Evolutionary conservation across 192 early-diverging fungal species (phyloP).

Genomic region (Coemansia sp.): DNA sequence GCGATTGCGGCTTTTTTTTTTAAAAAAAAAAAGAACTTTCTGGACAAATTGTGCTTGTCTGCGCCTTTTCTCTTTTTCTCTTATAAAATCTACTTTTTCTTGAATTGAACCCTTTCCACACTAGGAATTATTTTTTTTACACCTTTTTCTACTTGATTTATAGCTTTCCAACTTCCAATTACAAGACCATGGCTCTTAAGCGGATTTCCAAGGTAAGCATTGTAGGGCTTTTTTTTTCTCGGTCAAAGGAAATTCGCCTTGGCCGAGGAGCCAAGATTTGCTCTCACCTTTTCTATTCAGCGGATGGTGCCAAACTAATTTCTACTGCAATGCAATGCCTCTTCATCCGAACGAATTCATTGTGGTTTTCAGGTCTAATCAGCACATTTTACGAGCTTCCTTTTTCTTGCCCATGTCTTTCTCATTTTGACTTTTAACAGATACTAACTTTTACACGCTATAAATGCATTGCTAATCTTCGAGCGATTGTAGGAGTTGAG

Average conservation of each 20-base stretch:
- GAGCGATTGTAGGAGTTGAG: slow-evolving; percentile 71
- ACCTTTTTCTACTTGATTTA: neutral
- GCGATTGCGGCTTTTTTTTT: no score
- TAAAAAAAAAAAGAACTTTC: neutral
- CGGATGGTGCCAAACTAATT: neutral
- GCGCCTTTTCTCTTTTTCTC: neutral
- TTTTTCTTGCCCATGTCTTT: no score
- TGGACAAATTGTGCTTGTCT: neutral
- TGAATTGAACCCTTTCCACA: slow-evolving; percentile 1
- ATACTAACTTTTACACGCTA: neutral
- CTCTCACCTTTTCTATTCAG: no score
- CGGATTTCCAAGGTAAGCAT: slow-evolving; percentile 95
- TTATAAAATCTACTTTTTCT: slow-evolving; percentile 2
- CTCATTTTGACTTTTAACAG: neutral
- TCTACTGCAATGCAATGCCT: neutral
- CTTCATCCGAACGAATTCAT: neutral
- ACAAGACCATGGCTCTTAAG: slow-evolving; percentile 87
- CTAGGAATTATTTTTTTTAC: neutral
- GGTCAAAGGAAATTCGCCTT: neutral
- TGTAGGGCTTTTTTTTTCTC: neutral
- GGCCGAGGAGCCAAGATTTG: no score
- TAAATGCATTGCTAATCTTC: neutral
- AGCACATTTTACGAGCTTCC: neutral
- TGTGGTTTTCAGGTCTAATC: neutral
- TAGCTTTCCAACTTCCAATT: slow-evolving; percentile 1